Percentiles rank a stretch among this genome's conserved stretches.
Conservation (phyloP, 164 flowering plant species). For the Vitis labrusca region DNA sequence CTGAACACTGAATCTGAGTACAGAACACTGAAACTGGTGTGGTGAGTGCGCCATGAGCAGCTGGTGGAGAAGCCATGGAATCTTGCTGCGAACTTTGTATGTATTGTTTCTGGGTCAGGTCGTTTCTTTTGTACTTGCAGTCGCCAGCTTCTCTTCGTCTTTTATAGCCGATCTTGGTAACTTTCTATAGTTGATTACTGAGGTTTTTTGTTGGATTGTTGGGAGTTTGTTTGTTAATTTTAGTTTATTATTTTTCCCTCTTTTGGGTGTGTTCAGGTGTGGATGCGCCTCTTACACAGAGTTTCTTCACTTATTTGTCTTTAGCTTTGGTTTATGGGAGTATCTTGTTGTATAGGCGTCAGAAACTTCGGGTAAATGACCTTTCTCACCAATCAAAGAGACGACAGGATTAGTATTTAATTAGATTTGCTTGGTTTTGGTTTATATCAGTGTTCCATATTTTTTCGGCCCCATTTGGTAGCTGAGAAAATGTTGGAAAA, state of each 20-base stretch:
- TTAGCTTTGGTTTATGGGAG: constrained; percentile 68
- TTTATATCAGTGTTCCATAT: no score
- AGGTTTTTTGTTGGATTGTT: background rate
- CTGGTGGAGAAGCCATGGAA: constrained; percentile 31
- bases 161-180: constrained; percentile 52
- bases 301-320: constrained; percentile 44
- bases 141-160: constrained; percentile 52
- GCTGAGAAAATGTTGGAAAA: no score
- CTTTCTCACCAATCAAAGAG: no score
- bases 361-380: constrained; percentile 43
- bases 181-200: no score
- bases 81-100: constrained; percentile 11
- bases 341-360: constrained; percentile 53
- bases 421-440: no score
- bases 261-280: constrained; percentile 42
- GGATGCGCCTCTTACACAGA: constrained; percentile 67
- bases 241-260: no score
- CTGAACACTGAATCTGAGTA: no score
- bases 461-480: no score
- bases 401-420: no score
- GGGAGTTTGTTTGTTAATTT: background rate
- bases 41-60: constrained; percentile 7
- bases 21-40: no score
- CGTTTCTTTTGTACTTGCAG: constrained; percentile 51
- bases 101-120: constrained; percentile 53